Conservation (phyloP, 1,284 basidiomycete genomes). For the Trametes polyzona region DNA sequence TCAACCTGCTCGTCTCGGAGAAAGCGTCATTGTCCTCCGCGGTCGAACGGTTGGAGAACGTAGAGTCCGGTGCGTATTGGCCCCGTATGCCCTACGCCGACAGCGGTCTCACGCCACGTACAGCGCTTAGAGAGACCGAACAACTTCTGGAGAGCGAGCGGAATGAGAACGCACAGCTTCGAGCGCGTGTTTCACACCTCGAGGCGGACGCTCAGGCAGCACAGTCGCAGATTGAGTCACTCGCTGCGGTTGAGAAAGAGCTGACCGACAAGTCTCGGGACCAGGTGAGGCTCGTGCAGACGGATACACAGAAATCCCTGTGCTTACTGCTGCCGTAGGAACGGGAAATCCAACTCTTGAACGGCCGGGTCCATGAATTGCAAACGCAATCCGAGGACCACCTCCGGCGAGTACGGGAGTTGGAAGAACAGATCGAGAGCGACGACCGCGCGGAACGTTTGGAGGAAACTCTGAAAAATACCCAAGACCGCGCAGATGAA, state of each 20-base stretch:
- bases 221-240: conserved; percentile 42
- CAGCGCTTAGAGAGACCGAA: conserved; percentile 55
- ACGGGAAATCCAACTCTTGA: conserved; percentile 67
- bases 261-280: conserved; percentile 63
- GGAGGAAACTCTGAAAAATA: conserved; percentile 72
- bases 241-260: conserved; percentile 56
- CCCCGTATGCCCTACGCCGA: neutral
- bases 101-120: neutral
- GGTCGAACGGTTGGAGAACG: conserved; percentile 38
- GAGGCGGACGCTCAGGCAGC: conserved; percentile 39
- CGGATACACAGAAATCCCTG: neutral
- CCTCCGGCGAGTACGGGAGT: conserved; percentile 62
- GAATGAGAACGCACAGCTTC: conserved; percentile 42
- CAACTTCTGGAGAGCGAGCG: conserved; percentile 49
- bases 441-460: conserved; percentile 78
- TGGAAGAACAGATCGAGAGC: conserved; percentile 79
- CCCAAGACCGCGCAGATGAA: conserved; percentile 79
- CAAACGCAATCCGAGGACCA: conserved; percentile 56
- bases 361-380: conserved; percentile 55
- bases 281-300: conserved; percentile 46
- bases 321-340: conserved; percentile 46
- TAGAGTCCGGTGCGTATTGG: conserved; percentile 38
- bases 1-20: conserved; percentile 44
- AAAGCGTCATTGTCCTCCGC: conserved; percentile 39
- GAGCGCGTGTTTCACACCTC: conserved; percentile 47